Base-by-base conservation (phyloP, 768 basidiomycete genomes). In the Boletus insuetus region DNA sequence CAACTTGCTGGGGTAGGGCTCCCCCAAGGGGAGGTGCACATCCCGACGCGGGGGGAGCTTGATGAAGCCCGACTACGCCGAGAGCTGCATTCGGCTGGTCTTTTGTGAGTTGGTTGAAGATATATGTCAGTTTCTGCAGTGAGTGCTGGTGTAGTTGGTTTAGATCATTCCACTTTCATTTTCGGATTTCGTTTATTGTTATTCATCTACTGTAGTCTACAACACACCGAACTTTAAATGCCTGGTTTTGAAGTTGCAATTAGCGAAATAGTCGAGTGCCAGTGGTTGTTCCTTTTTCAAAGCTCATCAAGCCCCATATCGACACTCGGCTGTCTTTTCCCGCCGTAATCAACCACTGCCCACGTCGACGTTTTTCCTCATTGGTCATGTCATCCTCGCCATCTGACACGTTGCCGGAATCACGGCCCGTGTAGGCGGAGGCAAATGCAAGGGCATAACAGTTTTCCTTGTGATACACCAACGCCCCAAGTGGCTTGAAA, bases 371-470 rank as follows among this genome's bases (percentile, higher is more conserved):
- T 55, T 73, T 78, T 43, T 82, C 82, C 14, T 73, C 74, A 13
- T 67, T 60, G 6, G 64, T 74, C 60, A 83, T 74, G 20, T 81
- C 82, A 6, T 76, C 45, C 14, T 19, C 35, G 2, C 6, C 26
- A 11, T 75, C 73, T 2, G 69, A 65, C 12, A 19, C 9, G 22
- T 13, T 4, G 6, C 19, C 17, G 9, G 34, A 34, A 20, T 49
- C 31, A 13, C 2, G 31, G 22, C 50, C 54, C 54, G 57, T 12
- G 12, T 51, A 57, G 7, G 56, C 40, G 32, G 73, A 64, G 20
- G 88, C 85, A 65, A 98, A 98, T 4, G 82, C 78, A 19, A 97
- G 61, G 5, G 82, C 79, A 60, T 95, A 90, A 54, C 90, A 88
- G 14, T 79, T 81, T 10, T 80, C 78, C 58, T 91, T 89, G 74